phyloP scores from a whole-genome alignment of 345 rosid species.

The Barbarea vulgaris region DNA sequence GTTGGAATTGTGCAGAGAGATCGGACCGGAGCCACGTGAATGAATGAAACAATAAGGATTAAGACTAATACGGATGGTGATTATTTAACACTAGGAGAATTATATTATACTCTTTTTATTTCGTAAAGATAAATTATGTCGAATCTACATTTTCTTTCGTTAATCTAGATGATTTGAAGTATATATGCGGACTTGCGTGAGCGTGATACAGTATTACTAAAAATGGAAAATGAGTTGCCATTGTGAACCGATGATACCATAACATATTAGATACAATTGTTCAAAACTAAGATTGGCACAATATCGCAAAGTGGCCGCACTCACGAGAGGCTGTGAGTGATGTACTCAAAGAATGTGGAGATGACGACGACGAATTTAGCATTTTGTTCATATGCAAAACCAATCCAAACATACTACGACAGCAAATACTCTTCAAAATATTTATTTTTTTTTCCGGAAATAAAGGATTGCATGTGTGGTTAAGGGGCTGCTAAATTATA shows the following conservation, averaged over 20 bases:
- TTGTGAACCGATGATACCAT: no score
- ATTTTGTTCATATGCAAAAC: not conserved
- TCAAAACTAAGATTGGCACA: not conserved
- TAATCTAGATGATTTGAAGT: no score
- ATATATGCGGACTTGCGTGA: no score
- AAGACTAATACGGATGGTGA: not conserved
- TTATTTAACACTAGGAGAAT: not conserved
- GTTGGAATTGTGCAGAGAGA: constrained; percentile 3
- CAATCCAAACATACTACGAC: not conserved
- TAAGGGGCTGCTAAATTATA: not conserved
- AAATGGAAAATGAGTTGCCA: no score
- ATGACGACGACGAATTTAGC: not conserved
- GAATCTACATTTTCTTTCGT: not conserved
- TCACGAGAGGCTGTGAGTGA: not conserved
- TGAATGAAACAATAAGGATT: not conserved
- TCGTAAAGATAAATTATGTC: not conserved
- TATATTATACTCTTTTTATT: not conserved
- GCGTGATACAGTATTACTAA: no score
- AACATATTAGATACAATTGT: not conserved
- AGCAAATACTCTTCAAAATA: not conserved
- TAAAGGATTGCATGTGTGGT: not conserved
- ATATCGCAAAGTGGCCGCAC: not conserved
- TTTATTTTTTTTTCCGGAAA: not conserved
- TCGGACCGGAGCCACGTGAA: constrained; percentile 6
- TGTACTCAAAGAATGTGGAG: not conserved